Conservation (phyloP, 2,329 filamentous ascomycete genomes). For the Aspergillus hortae region DNA sequence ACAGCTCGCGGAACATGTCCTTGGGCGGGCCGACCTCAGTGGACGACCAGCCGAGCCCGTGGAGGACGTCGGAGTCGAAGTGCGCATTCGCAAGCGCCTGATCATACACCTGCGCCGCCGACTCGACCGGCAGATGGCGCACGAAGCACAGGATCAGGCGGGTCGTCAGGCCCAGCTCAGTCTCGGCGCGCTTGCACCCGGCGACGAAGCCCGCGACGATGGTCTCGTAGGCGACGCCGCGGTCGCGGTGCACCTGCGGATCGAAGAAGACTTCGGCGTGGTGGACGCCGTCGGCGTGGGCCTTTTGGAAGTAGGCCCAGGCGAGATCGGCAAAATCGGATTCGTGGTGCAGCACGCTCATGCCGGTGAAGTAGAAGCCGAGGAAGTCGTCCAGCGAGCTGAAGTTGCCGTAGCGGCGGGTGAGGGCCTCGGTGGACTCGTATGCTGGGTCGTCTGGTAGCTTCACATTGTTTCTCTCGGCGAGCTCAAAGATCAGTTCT, state of each 20-base stretch:
- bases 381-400: conserved; percentile 73
- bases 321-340: conserved; percentile 71
- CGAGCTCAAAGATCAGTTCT: conserved; percentile 65
- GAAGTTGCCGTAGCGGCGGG: conserved; percentile 64
- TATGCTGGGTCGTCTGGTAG: conserved; percentile 64
- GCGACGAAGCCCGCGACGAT: conserved; percentile 62
- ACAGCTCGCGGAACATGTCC: conserved; percentile 60
- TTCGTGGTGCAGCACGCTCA: conserved; percentile 62
- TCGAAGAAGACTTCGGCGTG: conserved; percentile 81
- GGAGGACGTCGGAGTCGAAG: conserved; percentile 51
- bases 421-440: conserved; percentile 56
- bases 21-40: conserved; percentile 56
- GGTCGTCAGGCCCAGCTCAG: conserved; percentile 62
- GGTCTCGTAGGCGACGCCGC: conserved; percentile 61
- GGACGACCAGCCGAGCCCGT: conserved; percentile 66
- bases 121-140: conserved; percentile 61
- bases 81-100: conserved; percentile 39
- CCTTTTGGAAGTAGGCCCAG: conserved; percentile 66
- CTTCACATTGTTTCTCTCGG: conserved; percentile 61
- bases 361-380: conserved; percentile 73
- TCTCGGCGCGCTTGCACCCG: conserved; percentile 58
- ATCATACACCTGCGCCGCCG: conserved; percentile 46
- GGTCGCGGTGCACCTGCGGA: conserved; percentile 67
- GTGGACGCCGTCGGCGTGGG: conserved; percentile 61
- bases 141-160: conserved; percentile 70